Conservation (phyloP, 495 filamentous ascomycete genomes). For the Daldinia vernicosa region DNA sequence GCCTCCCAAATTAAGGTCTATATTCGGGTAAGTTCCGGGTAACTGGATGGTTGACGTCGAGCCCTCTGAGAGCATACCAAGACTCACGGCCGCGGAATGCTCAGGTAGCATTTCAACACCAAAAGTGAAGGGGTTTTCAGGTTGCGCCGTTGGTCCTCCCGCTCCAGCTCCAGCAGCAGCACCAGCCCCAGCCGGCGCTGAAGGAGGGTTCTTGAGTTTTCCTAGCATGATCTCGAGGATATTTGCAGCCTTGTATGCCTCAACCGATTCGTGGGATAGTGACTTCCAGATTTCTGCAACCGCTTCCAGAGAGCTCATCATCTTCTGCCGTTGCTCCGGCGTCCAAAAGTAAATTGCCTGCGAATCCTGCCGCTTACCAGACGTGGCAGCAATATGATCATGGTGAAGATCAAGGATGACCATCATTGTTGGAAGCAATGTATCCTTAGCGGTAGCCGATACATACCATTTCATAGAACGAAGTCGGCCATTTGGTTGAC, state of each 20-base stretch:
- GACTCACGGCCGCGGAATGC: conserved; percentile 81
- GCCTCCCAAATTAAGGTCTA: conserved; percentile 38
- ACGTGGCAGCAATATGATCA: conserved; percentile 52
- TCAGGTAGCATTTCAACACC: conserved; percentile 58
- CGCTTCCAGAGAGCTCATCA: conserved; percentile 76
- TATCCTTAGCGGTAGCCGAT: conserved; percentile 80
- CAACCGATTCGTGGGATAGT: conserved; percentile 78
- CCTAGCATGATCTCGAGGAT: conserved; percentile 80
- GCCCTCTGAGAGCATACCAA: conserved; percentile 79
- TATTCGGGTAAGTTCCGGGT: conserved; percentile 50
- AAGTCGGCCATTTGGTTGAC: conserved; percentile 74
- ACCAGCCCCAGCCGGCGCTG: conserved; percentile 15
- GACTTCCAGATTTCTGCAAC: conserved; percentile 81
- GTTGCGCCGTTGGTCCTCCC: conserved; percentile 36
- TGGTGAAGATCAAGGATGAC: conserved; percentile 78
- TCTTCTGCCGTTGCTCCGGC: conserved; percentile 74
- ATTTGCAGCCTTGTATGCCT: conserved; percentile 84
- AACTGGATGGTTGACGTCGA: conserved; percentile 63
- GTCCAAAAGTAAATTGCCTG: conserved; percentile 72
- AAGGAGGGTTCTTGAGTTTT: conserved; percentile 66
- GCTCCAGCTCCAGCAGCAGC: too few relatives aligned
- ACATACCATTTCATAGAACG: conserved; percentile 78
- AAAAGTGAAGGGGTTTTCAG: conserved; percentile 43
- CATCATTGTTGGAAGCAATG: conserved; percentile 88
- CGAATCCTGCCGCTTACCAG: conserved; percentile 48